Conservation (phyloP, 2,329 filamentous ascomycete genomes). For the Ophiostoma sp. region DNA sequence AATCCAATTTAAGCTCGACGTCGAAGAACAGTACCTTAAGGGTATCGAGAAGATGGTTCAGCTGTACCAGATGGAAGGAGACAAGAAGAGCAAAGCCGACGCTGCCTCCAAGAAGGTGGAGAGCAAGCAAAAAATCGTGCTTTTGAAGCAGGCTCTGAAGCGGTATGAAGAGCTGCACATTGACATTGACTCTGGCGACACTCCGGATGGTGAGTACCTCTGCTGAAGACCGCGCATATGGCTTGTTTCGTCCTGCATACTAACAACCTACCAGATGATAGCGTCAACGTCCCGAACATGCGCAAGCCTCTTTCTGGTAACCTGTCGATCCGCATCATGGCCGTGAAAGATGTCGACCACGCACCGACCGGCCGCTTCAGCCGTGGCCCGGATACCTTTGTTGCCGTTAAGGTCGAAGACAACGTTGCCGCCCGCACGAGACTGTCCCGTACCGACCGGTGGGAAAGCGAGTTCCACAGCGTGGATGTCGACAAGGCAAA, state of each 20-base stretch:
- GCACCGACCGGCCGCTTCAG: constrained; percentile 81
- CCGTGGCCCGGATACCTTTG: constrained; percentile 89
- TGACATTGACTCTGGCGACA: constrained; percentile 78
- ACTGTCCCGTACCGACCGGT: constrained; percentile 80
- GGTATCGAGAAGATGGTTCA: constrained; percentile 99
- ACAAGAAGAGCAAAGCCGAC: constrained; percentile 91
- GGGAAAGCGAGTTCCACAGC: constrained; percentile 87
- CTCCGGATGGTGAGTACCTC: constrained; percentile 71
- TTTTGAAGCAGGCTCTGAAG: constrained; percentile 93
- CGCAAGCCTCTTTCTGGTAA: constrained; percentile 94
- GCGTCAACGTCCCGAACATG: constrained; percentile 90
- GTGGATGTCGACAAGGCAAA: constrained; percentile 98
- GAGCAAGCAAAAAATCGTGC: constrained; percentile 96
- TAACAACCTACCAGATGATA: constrained; percentile 69
- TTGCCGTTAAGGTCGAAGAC: constrained; percentile 96
- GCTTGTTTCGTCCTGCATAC: neutral
- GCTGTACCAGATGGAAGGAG: constrained; percentile 94
- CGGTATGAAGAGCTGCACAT: constrained; percentile 97
- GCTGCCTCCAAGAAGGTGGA: constrained; percentile 87
- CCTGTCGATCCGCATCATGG: constrained; percentile 80
- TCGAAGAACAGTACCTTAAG: constrained; percentile 98
- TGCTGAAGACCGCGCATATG: no score
- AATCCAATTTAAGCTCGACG: constrained; percentile 97
- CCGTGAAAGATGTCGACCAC: constrained; percentile 93
- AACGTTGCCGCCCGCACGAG: constrained; percentile 84